Evolutionary conservation across 169 alveolate species (phyloP), one percentile per base, ranked within the genome.

Genomic region (Fabrea salina): DNA sequence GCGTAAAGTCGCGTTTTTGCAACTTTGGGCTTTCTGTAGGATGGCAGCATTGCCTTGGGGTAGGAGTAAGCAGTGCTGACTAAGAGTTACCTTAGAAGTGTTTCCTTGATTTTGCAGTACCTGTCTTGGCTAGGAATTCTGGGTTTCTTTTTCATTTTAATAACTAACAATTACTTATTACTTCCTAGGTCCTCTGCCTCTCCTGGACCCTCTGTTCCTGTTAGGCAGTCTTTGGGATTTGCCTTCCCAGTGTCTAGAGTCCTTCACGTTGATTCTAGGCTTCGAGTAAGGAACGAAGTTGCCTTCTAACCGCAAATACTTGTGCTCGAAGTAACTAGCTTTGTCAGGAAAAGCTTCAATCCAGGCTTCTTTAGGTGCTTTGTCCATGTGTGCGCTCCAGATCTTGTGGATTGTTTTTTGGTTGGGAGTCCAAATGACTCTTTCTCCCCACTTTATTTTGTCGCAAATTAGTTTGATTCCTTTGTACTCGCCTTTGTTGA

Each of bases 201-300:
- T n/a, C n/a, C n/a, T n/a, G n/a, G n/a, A n/a, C n/a, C n/a, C n/a
- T n/a, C n/a, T n/a, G n/a, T n/a, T n/a, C n/a, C n/a, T n/a, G 53
- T 13, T 13, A 22, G 33, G 6, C 11, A 33, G 66, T n/a, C 25
- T 54, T 11, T 13, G 8, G 25, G 66, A 33, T 53, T 70, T 70
- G 25, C 66, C 79, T 22, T 43, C 79, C 79, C 79, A 70, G 49
- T 70, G 79, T 8, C 68, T 43, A 16, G 39, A 22, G 49, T 70
- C 79, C 35, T 70, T 70, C n/a, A 43, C 59, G 49, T 70, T 70
- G 11, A 27, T 70, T 33, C 66, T 70, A 43, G 79, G 79, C 49
- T 43, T 50, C 13, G 79, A 19, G 5, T 70, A 70, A 70, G 79
- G 49, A 3, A 70, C 79, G 32, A 70, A 70, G 0, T 30, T 66